Percentiles rank a stretch among this genome's conserved stretches.
These are phyloP conservation scores for Herpetospermum pedunculosum DNA, from an alignment of 306 rosid species.

Conservation along the genomic window DNA sequence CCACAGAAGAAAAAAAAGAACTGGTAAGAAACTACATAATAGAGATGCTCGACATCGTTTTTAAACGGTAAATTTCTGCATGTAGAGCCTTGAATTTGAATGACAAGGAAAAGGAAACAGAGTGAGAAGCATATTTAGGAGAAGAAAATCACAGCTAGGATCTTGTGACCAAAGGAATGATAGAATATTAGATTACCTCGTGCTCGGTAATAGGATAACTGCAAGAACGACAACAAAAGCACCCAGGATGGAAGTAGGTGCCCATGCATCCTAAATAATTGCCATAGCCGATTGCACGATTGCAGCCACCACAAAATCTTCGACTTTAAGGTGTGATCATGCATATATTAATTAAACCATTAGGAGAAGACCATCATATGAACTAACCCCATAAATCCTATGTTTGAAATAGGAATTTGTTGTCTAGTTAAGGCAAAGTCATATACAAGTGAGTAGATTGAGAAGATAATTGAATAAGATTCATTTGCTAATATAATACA, in stretches of 20 bases:
- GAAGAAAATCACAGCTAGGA: not conserved
- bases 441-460: not conserved
- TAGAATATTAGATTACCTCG: conserved; percentile 41
- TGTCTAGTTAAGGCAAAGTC: not conserved
- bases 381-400: not conserved
- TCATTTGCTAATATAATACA: not conserved
- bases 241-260: conserved; percentile 63
- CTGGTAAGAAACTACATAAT: conserved; percentile 34
- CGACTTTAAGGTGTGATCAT: conserved; percentile 1
- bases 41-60: not conserved
- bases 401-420: not conserved
- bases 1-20: conserved; percentile 35
- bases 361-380: not conserved
- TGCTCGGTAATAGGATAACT: conserved; percentile 63
- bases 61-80: not conserved
- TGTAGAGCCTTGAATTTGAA: conserved; percentile 4
- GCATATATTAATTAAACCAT: not conserved
- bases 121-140: conserved; percentile 6
- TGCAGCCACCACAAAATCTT: conserved; percentile 73
- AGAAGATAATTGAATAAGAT: not conserved
- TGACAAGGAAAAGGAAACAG: not conserved
- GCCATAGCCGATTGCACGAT: conserved; percentile 42
- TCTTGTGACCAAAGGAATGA: not conserved
- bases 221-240: conserved; percentile 74
- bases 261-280: conserved; percentile 70